A percentile compares a stretch with the other conserved stretches of the same genome.
Evolutionary conservation across 306 rosid species (phyloP).

Genomic region (Quercus agrifolia): DNA sequence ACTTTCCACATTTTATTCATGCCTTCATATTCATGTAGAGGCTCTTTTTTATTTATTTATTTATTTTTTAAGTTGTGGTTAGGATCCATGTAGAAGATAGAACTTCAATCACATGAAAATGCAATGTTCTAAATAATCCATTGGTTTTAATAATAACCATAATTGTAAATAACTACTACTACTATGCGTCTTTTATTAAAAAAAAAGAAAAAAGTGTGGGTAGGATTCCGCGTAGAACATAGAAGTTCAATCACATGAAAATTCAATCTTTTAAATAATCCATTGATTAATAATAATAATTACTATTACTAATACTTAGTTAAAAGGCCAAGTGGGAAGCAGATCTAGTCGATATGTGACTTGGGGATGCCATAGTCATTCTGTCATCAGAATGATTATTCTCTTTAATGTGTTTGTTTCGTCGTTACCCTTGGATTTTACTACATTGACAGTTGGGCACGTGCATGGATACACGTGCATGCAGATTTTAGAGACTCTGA

Average conservation of each 20-base stretch:
- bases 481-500: constrained; percentile 15
- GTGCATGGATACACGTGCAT: constrained; percentile 55
- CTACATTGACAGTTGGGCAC: constrained; percentile 39
- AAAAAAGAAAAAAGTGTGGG: background rate
- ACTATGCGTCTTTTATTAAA: background rate
- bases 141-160: background rate
- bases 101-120: constrained; percentile 12
- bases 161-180: background rate
- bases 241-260: background rate
- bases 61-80: background rate
- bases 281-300: constrained; percentile 5
- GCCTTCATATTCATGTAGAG: background rate
- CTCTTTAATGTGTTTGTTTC: constrained; percentile 50
- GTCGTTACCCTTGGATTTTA: constrained; percentile 58
- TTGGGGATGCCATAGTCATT: constrained; percentile 18
- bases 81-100: background rate
- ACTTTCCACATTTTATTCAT: background rate
- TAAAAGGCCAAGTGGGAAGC: constrained; percentile 17
- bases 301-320: background rate
- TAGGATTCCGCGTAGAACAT: too few species aligned
- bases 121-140: background rate
- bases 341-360: constrained; percentile 18
- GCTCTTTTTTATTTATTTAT: background rate
- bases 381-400: constrained; percentile 55
- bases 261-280: constrained; percentile 7